A percentile compares a stretch with the other conserved stretches of the same genome.
These are phyloP conservation scores for Erucastrum elatum DNA, from an alignment of 345 rosid species.

Conservation along the genomic window DNA sequence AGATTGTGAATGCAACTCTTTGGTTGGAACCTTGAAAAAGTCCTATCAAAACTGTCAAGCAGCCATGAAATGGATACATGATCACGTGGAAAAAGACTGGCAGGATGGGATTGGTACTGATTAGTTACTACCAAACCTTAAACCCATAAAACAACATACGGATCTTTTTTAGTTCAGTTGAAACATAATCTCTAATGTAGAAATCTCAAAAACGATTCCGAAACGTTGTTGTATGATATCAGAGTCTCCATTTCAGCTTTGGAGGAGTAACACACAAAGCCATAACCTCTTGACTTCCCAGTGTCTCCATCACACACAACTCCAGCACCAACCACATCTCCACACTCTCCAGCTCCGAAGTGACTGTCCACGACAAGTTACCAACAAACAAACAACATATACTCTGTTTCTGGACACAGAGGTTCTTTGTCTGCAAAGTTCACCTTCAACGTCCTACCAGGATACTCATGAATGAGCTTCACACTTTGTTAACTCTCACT, in stretches of 20 bases:
- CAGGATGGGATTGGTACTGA: too few relatives aligned
- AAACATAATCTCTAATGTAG: background rate
- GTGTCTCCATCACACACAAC: constrained; percentile 88
- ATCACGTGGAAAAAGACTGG: too few relatives aligned
- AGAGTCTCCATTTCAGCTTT: constrained; percentile 72
- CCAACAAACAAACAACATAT: constrained; percentile 78
- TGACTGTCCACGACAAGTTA: constrained; percentile 82
- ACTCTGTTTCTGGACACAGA: constrained; percentile 76
- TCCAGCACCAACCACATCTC: constrained; percentile 77
- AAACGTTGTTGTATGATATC: constrained; percentile 17
- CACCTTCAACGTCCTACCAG: constrained; percentile 69
- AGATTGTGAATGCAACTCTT: background rate
- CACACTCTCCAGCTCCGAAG: constrained; percentile 67
- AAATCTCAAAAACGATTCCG: background rate
- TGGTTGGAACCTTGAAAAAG: background rate
- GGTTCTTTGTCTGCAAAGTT: constrained; percentile 72
- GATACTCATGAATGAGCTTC: constrained; percentile 50
- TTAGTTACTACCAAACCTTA: background rate
- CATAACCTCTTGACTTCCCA: constrained; percentile 76
- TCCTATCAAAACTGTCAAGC: background rate
- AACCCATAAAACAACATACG: background rate
- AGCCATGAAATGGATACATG: too few relatives aligned
- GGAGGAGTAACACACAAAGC: constrained; percentile 71
- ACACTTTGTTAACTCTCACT: constrained; percentile 20
- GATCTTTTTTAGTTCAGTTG: background rate